A percentile compares a stretch with the other conserved stretches of the same genome.
phyloP scores from a whole-genome alignment of 371 early-diverging fungal genomes.

The Actinomucor elegans region DNA sequence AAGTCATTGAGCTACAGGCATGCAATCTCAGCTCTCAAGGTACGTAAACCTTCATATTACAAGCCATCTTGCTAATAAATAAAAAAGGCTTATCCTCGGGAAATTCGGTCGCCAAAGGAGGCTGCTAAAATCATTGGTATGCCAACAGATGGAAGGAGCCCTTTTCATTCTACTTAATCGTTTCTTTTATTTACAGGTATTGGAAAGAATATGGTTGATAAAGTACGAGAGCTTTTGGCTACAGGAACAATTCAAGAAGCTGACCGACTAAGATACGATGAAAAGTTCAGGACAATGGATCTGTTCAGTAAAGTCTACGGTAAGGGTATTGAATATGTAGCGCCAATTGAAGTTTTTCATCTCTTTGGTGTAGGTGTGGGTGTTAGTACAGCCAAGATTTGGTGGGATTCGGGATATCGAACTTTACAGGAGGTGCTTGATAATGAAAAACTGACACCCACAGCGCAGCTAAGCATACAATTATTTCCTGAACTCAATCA shows the following conservation, averaged over 20 bases:
- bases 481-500: constrained; percentile 44
- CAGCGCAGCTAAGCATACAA: constrained; percentile 35
- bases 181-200: too few relatives aligned
- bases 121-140: constrained; percentile 47
- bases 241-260: constrained; percentile 50
- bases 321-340: constrained; percentile 17
- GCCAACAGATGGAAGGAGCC: too few relatives aligned
- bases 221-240: constrained; percentile 31
- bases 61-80: not conserved
- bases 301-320: constrained; percentile 45
- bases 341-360: not conserved
- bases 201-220: constrained; percentile 45
- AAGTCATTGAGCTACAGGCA: constrained; percentile 48
- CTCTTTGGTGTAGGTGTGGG: constrained; percentile 50
- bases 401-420: constrained; percentile 54
- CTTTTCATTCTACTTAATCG: too few relatives aligned
- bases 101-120: constrained; percentile 39
- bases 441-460: constrained; percentile 27
- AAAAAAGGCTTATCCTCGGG: constrained; percentile 47
- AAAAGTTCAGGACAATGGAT: constrained; percentile 27
- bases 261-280: constrained; percentile 25
- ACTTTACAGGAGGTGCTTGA: constrained; percentile 41
- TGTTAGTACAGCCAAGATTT: constrained; percentile 37
- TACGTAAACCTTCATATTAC: constrained; percentile 8
- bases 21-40: constrained; percentile 53